phyloP scores from a whole-genome alignment of 345 rosid genomes.

The Sisymbrium altissimum region DNA sequence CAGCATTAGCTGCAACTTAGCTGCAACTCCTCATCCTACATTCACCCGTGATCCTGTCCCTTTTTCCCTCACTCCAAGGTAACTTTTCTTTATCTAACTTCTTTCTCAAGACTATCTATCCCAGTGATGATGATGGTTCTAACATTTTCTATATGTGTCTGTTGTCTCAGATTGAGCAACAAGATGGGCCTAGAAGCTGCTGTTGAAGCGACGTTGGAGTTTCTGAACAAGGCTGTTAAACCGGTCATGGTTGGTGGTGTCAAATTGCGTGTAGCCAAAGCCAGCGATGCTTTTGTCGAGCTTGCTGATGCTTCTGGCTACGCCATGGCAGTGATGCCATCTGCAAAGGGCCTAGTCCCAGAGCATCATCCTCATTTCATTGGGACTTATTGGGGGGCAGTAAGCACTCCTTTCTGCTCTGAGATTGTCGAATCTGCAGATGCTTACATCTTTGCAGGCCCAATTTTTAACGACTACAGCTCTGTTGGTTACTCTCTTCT shows the following conservation, averaged over 20 bases:
- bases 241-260: conserved; percentile 58
- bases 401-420: conserved; percentile 47
- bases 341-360: conserved; percentile 52
- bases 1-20: conserved; percentile 55
- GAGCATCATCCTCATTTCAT: conserved; percentile 57
- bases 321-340: conserved; percentile 54
- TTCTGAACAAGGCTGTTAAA: conserved; percentile 58
- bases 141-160: background rate
- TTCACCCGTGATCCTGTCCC: conserved; percentile 49
- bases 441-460: conserved; percentile 56
- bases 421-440: conserved; percentile 65
- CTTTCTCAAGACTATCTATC: too few relatives aligned
- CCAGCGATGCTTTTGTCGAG: conserved; percentile 42
- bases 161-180: conserved; percentile 41
- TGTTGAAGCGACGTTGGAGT: conserved; percentile 49
- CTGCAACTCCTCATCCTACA: conserved; percentile 50
- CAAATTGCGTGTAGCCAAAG: conserved; percentile 46
- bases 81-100: too few relatives aligned
- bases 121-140: too few relatives aligned
- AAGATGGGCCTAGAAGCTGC: conserved; percentile 48
- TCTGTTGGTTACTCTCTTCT: conserved; percentile 53
- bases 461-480: conserved; percentile 52
- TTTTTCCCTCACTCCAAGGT: conserved; percentile 46
- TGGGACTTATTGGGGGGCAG: conserved; percentile 61
- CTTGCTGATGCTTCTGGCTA: conserved; percentile 54